These are phyloP conservation scores for Malassezia sp. DNA, from an alignment of 1,284 basidiomycete species.

Conservation along the genomic window DNA sequence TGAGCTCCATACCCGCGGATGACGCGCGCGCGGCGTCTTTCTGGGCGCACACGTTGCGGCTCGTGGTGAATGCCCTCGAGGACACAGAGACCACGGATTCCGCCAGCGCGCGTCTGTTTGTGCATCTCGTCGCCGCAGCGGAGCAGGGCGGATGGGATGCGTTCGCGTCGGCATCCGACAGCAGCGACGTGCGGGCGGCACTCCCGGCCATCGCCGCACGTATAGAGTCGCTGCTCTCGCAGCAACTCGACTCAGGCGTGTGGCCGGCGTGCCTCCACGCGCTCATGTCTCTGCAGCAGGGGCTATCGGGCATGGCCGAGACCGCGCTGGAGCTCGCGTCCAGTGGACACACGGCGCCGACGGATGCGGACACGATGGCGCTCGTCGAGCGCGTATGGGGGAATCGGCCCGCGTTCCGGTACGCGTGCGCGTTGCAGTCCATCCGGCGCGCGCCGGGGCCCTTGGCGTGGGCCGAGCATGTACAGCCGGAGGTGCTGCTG, in stretches of 20 bases:
- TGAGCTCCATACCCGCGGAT: not conserved
- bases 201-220: not conserved
- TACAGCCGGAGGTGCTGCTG: slow-evolving; percentile 5
- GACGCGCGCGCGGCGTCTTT: not conserved
- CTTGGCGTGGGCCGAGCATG: too few species aligned
- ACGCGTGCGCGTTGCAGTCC: not conserved
- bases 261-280: not conserved
- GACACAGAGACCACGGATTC: too few species aligned
- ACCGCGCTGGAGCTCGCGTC: not conserved
- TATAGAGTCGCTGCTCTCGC: not conserved
- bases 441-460: not conserved
- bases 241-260: not conserved
- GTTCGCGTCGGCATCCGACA: not conserved
- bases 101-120: not conserved
- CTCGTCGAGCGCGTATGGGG: not conserved
- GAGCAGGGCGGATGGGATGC: not conserved
- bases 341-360: not conserved
- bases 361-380: not conserved
- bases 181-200: not conserved
- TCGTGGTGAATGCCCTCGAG: too few species aligned
- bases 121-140: not conserved
- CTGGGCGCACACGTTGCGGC: too few species aligned
- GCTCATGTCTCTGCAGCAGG: not conserved
- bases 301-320: not conserved
- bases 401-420: not conserved